Percentiles rank a stretch among this genome's conserved stretches.
phyloP scores from a whole-genome alignment of 768 basidiomycete genomes.

The Leccinum arenicola region DNA sequence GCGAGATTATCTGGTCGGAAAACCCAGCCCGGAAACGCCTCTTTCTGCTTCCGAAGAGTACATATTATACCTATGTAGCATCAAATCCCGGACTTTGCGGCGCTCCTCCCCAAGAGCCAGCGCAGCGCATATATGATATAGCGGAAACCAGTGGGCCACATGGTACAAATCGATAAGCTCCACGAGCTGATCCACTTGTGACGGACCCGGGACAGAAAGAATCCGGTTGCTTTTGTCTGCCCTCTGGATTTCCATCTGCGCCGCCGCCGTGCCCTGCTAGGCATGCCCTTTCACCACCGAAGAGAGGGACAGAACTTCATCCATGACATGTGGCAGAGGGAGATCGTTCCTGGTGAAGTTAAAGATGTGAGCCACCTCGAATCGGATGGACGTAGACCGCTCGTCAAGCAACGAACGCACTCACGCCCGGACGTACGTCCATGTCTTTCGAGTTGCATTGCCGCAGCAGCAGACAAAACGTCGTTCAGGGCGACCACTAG shows the following conservation, averaged over 20 bases:
- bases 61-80: not conserved
- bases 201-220: conserved; percentile 18
- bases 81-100: conserved; percentile 31
- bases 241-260: not conserved
- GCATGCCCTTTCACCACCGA: not conserved
- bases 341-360: conserved; percentile 1
- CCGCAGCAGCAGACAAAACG: not conserved
- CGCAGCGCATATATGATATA: conserved; percentile 3
- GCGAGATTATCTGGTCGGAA: conserved; percentile 13
- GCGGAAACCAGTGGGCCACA: conserved; percentile 25
- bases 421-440: not conserved
- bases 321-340: conserved; percentile 8
- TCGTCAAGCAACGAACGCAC: not conserved
- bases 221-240: conserved; percentile 3
- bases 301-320: not conserved
- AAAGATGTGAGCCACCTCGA: not conserved
- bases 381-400: not conserved
- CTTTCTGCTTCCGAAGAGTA: conserved; percentile 3
- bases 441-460: conserved; percentile 5
- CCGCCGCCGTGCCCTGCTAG: not conserved
- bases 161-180: conserved; percentile 15
- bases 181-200: conserved; percentile 2
- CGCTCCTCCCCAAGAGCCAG: not conserved
- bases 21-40: conserved; percentile 9
- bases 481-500: not conserved